phyloP scores from a whole-genome alignment of 768 basidiomycete genomes.

The Hydnum rufescens region DNA sequence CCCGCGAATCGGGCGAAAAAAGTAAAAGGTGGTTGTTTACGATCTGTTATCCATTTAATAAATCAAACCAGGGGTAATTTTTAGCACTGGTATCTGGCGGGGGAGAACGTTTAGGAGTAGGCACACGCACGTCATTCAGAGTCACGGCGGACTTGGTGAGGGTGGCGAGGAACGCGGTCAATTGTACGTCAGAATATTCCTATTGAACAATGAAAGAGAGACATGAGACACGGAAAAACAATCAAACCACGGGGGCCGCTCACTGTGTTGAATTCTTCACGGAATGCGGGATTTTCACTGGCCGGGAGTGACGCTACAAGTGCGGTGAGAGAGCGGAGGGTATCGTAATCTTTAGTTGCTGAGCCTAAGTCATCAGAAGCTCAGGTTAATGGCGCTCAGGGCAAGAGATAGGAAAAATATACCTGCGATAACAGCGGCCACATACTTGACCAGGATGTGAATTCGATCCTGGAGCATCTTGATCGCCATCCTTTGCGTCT shows the following conservation, averaged over 20 bases:
- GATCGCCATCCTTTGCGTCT: conserved; percentile 83
- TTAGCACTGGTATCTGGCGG: not conserved
- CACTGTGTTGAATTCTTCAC: conserved; percentile 78
- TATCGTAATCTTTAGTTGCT: conserved; percentile 56
- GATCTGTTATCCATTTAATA: conserved; percentile 25
- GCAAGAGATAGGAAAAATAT: conserved; percentile 11
- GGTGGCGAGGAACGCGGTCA: conserved; percentile 73
- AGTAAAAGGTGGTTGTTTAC: conserved; percentile 61
- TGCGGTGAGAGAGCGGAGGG: conserved; percentile 68
- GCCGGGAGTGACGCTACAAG: conserved; percentile 77
- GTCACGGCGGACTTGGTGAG: conserved; percentile 77
- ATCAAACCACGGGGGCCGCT: conserved; percentile 13
- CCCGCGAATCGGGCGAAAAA: not conserved
- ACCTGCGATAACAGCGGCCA: conserved; percentile 59
- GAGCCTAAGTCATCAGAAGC: conserved; percentile 34
- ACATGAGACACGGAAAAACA: conserved; percentile 1
- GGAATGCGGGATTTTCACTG: conserved; percentile 62
- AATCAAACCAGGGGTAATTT: conserved; percentile 5
- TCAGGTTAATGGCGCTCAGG: not conserved
- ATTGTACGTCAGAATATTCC: conserved; percentile 93
- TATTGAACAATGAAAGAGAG: conserved; percentile 16
- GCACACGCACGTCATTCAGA: conserved; percentile 63
- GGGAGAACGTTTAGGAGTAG: conserved; percentile 1
- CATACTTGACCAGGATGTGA: conserved; percentile 67
- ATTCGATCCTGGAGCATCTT: conserved; percentile 94